Evolutionary conservation across 176 grass and related monocot species (phyloP).

Genomic region (Bothriochloa decipiens): DNA sequence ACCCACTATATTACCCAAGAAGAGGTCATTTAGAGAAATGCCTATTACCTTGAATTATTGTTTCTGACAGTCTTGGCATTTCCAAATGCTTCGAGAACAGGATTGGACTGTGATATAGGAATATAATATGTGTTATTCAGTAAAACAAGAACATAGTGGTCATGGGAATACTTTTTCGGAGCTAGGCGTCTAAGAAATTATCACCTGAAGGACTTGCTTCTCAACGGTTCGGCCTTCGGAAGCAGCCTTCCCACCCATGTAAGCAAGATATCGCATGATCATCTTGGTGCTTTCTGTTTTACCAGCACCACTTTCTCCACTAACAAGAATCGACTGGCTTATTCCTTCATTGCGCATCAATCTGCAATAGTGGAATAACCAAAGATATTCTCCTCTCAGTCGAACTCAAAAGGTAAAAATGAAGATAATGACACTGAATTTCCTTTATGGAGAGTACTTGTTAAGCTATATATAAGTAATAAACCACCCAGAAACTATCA

Average conservation of each 20-base stretch:
- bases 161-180: neutral
- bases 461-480: constrained; percentile 11
- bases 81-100: constrained; percentile 99
- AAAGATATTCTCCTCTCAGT: constrained; percentile 31
- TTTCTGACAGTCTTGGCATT: constrained; percentile 99
- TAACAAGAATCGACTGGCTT: constrained; percentile 90
- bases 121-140: constrained; percentile 33
- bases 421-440: neutral
- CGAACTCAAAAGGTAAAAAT: constrained; percentile 29
- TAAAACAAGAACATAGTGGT: constrained; percentile 30
- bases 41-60: constrained; percentile 90
- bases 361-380: constrained; percentile 47
- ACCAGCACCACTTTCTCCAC: constrained; percentile 97
- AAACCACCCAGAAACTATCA: constrained; percentile 27
- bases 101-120: constrained; percentile 83
- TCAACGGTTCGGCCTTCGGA: constrained; percentile 80
- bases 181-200: constrained; percentile 30
- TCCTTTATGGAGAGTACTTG: constrained; percentile 19
- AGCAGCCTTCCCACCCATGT: constrained; percentile 85
- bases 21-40: constrained; percentile 28
- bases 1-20: constrained; percentile 4
- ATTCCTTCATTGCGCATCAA: constrained; percentile 75
- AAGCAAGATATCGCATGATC: constrained; percentile 98
- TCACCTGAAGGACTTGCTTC: constrained; percentile 94
- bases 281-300: constrained; percentile 99